phyloP scores from a whole-genome alignment of 345 rosid species.

The Turnera subulata region DNA sequence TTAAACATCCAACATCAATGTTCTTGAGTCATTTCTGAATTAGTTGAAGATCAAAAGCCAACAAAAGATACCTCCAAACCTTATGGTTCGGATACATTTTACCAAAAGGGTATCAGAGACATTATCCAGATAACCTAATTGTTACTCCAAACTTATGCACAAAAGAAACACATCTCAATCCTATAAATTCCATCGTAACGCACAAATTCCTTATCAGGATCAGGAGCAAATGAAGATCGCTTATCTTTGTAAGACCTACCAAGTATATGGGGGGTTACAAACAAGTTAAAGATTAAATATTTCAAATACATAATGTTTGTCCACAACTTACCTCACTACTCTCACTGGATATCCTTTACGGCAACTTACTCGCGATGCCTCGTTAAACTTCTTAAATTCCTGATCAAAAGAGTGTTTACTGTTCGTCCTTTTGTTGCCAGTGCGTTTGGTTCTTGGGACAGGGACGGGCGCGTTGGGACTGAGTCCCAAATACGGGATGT shows the following conservation, averaged over 20 bases:
- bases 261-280: no score
- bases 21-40: no score
- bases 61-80: no score
- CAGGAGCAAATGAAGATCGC: constrained; percentile 63
- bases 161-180: constrained; percentile 48
- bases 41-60: no score
- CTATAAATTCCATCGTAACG: constrained; percentile 77
- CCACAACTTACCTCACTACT: constrained; percentile 64
- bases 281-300: no score
- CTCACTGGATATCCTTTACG: constrained; percentile 72
- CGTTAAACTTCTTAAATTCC: constrained; percentile 44
- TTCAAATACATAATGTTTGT: no score
- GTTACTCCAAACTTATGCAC: no score
- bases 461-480: no score
- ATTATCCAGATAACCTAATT: not conserved
- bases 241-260: constrained; percentile 59
- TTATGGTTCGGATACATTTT: constrained; percentile 44
- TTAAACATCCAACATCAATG: no score
- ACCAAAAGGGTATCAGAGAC: not conserved
- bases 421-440: constrained; percentile 70
- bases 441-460: no score
- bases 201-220: no score
- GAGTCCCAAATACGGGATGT: no score
- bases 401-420: constrained; percentile 72
- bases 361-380: constrained; percentile 59